Percentiles rank a stretch among this genome's conserved stretches.
Evolutionary conservation across 106 monocot species (phyloP).

Genomic region (Phalaenopsis aphrodite): DNA sequence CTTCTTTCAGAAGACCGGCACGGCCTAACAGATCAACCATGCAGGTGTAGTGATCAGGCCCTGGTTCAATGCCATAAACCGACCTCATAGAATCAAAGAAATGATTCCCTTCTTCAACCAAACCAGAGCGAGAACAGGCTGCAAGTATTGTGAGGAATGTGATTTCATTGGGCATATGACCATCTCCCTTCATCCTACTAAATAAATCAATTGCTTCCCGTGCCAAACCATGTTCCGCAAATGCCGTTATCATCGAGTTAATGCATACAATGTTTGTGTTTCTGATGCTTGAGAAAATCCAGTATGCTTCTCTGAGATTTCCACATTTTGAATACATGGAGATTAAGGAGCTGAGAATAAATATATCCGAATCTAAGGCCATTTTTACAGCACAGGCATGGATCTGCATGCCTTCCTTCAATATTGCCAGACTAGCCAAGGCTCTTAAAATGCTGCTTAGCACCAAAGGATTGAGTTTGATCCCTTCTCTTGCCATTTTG

Average conservation of each 20-base stretch:
- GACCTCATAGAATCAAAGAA: slow-evolving; percentile 27
- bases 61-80: slow-evolving; percentile 22
- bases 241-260: slow-evolving; percentile 54
- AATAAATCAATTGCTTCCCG: slow-evolving; percentile 31
- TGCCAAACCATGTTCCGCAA: slow-evolving; percentile 35
- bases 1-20: slow-evolving; percentile 24
- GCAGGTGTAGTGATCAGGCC: slow-evolving; percentile 32
- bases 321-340: slow-evolving; percentile 69
- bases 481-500: slow-evolving; percentile 35
- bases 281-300: slow-evolving; percentile 24
- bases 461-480: slow-evolving; percentile 25
- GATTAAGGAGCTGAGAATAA: slow-evolving; percentile 35
- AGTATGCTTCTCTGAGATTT: slow-evolving; percentile 22
- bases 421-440: slow-evolving; percentile 21
- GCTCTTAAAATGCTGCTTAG: slow-evolving; percentile 47
- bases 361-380: slow-evolving; percentile 24
- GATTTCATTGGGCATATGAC: slow-evolving; percentile 19
- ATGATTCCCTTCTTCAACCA: slow-evolving; percentile 25
- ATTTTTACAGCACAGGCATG: slow-evolving; percentile 40
- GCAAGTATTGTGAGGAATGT: slow-evolving; percentile 28
- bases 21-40: slow-evolving; percentile 40
- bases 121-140: slow-evolving; percentile 31
- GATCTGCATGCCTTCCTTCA: slow-evolving; percentile 35
- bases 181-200: slow-evolving; percentile 9
- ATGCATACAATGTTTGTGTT: slow-evolving; percentile 24